Base-by-base conservation (phyloP, 352 stramenopile genomes). In the Nannochloropsis limnetica region DNA sequence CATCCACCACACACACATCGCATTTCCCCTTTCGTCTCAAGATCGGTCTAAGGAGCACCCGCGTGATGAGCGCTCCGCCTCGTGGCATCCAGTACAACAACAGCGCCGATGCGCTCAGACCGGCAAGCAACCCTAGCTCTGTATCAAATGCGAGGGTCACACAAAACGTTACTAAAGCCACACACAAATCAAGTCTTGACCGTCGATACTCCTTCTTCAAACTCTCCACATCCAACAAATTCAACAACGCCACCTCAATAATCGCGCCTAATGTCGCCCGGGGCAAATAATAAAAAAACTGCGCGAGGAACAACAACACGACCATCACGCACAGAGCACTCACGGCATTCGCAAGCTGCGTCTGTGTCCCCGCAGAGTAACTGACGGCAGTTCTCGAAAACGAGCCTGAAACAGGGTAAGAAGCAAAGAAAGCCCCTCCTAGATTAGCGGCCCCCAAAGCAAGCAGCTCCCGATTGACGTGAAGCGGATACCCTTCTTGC, bases 21-120 rank as follows among this genome's bases (percentile, higher is more conserved):
- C 61, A 74, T 74, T 74, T 74, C 3, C 25, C 61, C n/a, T 22
- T 25, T 25, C 61, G n/a, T 29, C 61, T 74, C 4, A 74, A 74
- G n/a, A 25, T 28, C n/a, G 61, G 61, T 74, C 61, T 74, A 20
- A 74, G 3, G 8, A 31, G 25, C n/a, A 74, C n/a, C 1, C 61
- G 61, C n/a, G 11, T 74, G n/a, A 74, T 74, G 0, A 74, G 22
- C 11, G 61, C 61, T 15, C 61, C 61, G n/a, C 61, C 61, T 28
- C 61, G 61, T 29, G 61, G 61, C 61, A 74, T 74, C 61, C 61
- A 74, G 11, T 74, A 74, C 61, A 74, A 25, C n/a, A 74, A 29
- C 5, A 74, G 61, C n/a, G 61, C 61, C 2, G 61, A 74, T 20
- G 61, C 61, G 4, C n/a, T 15, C n/a, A 74, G 15, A 8, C 61